These are phyloP conservation scores for Nemania bipapillata DNA, from an alignment of 2,329 filamentous ascomycete genomes.

Conservation along the genomic window DNA sequence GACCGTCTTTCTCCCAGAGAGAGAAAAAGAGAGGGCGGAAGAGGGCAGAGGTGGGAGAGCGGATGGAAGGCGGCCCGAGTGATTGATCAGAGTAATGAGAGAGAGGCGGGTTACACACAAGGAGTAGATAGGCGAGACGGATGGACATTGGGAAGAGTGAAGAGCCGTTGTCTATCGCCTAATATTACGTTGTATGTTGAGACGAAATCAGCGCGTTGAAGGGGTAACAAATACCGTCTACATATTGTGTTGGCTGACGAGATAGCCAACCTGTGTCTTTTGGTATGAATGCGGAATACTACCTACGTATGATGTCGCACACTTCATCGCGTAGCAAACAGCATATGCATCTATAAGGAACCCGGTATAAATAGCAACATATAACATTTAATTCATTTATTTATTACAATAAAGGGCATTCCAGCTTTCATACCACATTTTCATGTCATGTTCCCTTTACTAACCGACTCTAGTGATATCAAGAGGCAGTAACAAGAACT, in stretches of 20 bases:
- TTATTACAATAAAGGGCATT: background rate
- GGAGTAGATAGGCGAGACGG: background rate
- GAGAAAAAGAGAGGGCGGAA: background rate
- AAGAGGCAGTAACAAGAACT: background rate
- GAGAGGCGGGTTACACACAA: background rate
- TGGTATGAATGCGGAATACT: no score
- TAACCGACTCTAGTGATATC: background rate
- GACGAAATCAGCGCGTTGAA: background rate
- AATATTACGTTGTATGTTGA: background rate
- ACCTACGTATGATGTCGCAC: no score
- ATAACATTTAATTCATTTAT: background rate
- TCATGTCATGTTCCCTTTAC: background rate
- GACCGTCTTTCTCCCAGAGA: background rate
- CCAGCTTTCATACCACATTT: background rate
- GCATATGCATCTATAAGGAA: no score
- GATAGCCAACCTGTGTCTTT: no score
- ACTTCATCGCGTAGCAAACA: no score
- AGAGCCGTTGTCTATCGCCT: background rate
- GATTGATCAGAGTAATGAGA: background rate
- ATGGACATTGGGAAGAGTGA: background rate
- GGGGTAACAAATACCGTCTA: background rate
- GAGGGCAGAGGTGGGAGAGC: background rate
- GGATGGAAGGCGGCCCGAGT: background rate
- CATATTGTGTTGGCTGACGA: background rate
- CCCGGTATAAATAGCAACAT: no score